Conservation (phyloP, 495 filamentous ascomycete genomes). For the Podospora didyma region DNA sequence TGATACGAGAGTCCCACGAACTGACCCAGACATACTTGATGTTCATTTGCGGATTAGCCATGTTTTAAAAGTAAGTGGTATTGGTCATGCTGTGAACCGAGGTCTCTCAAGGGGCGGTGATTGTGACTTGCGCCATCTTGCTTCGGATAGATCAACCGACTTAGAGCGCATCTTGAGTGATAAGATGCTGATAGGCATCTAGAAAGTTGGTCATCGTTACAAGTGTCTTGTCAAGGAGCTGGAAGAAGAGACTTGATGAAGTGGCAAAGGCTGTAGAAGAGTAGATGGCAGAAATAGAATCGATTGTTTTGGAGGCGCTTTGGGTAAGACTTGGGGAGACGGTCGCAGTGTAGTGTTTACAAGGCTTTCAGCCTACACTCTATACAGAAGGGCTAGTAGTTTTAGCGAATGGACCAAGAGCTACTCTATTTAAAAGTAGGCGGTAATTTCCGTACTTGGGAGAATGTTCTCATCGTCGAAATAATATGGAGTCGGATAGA, state of each 20-base stretch:
- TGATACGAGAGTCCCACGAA: neutral
- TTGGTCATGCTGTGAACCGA: neutral
- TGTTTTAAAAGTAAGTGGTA: neutral
- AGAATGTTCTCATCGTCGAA: no score
- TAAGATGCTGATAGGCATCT: conserved; percentile 1
- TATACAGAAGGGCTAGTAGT: no score
- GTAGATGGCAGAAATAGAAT: neutral
- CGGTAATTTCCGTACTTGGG: no score
- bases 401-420: no score
- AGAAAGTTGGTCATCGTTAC: neutral
- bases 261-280: neutral
- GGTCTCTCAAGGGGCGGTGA: neutral
- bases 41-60: neutral
- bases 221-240: neutral
- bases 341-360: no score
- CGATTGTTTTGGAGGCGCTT: no score
- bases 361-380: no score
- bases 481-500: no score
- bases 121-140: neutral
- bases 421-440: no score
- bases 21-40: neutral
- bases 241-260: neutral
- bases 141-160: neutral
- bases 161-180: neutral
- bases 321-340: no score